Base-by-base conservation (phyloP, 2,329 filamentous ascomycete species). In the Cytospora schulzeri region DNA sequence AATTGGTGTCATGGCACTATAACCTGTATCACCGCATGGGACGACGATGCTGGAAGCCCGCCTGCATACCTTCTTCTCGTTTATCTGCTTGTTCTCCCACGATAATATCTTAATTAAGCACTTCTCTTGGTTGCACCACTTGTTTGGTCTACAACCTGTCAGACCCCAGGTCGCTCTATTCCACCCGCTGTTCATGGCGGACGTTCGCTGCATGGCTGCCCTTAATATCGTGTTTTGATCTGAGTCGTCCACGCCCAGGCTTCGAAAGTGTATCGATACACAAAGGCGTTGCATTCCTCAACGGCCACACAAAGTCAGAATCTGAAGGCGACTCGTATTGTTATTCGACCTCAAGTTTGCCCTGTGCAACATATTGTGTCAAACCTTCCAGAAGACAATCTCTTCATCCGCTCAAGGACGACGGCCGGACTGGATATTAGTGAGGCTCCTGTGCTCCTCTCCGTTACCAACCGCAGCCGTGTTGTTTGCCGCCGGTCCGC, bases 21-120 rank as follows among this genome's bases (percentile, higher is more conserved):
- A 56, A 28, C 38, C 54, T 50, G 65, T 62, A 52, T 54, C 62
- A 67, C 59, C n/a, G 55, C 65, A 57, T 59, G 31, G 60, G 62
- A 57, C 57, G 38, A 64, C 14, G 55, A 60, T 54, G 65, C 62
- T 60, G 59, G 65, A 50, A 60, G 65, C 65, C 61, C 41, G 51
- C 50, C 59, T 64, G 62, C 62, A 62, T 62, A 12, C 29, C 53
- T 50, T 57, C 57, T 41, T 61, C 52, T 64, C 45, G 52, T 60
- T 60, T 41, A 31, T 31, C 38, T 53, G 35, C 50, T n/a, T 58
- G 53, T 19, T 54, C 22, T 28, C 35, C 38, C 56, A 41, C 24
- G 31, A 54, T 19, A 65, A 53, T n/a, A 57, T 56, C 26, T 60
- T 50, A 51, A 35, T 54, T 41, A 35, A 45, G 38, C 24, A 24